Evolutionary conservation across 495 filamentous ascomycete species (phyloP), one percentile per base, ranked within the genome.

Genomic region (Aspergillus incahuasiensis): DNA sequence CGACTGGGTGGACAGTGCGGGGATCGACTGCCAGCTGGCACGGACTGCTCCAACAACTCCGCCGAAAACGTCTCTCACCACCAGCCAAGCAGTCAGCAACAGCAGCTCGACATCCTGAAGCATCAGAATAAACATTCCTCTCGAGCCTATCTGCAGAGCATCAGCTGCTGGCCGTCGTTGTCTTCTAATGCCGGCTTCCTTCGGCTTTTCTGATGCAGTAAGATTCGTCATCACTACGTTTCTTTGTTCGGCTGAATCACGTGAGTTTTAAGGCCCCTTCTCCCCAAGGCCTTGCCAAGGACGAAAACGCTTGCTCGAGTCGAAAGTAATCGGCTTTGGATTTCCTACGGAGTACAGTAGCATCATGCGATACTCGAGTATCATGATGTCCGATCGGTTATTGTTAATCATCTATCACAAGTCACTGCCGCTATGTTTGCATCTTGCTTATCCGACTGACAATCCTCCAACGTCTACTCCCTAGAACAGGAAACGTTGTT

Each of bases 11-110:
- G 48, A 16, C n/a, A 12, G 40, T 40, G 48, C 48, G 48, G 48
- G 48, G 48, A 50, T 50, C 34, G 48, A 40, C 48, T 38, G 48
- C 45, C 45, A 32, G 43, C 21, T 25, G 19, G 21, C 43, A 38
- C 46, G 16, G n/a, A 22, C 25, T 19, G 13, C 22, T 24, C 6
- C 21, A 20, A 20, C 43, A 46, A 40, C 43, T 25, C 13, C 43
- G 13, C 43, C 43, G 40, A 13, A 42, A 42, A 42, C 40, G 40
- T 18, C 40, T 21, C 8, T 15, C 12, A 5, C 12, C 2, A 35
- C 32, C 32, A 35, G 12, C 32, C 32, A 35, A 35, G 32, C 6
- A 35, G 32, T 35, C 32, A 35, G 32, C 32, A 35, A 35, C 15
- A 40, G 13, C 34, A 38, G 8, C 12, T 35, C 34, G n/a, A 40